Evolutionary conservation across 1,284 basidiomycete species (phyloP), one percentile per base, ranked within the genome.

Genomic region (Schizopora paradoxa): DNA sequence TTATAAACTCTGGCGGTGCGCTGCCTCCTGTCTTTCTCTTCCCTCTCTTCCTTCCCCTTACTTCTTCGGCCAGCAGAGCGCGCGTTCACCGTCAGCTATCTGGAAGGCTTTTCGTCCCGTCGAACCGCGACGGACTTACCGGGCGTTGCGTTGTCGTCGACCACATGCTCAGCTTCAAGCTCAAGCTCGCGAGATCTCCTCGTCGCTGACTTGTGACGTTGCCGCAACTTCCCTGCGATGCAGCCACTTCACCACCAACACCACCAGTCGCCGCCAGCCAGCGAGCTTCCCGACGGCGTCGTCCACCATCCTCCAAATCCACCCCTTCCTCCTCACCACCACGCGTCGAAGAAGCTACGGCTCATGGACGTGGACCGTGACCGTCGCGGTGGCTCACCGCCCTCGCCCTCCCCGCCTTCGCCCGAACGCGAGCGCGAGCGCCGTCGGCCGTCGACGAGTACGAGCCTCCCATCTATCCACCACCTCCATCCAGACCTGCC

Each of bases 401-500:
- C 28, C 40, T 31, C 19, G 26, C 25, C 26, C 40, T 42, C 36
- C 16, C 34, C 7, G 34, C 34, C 8, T 18, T 11, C 34, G 7
- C 10, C 6, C 10, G 8, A 8, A 6, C 13, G 11, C 26, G 29
- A 38, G 43, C 23, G 16, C 25, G 22, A 14, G 13, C 40, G 18
- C 40, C 10, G 27, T 26, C 16, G 19, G 18, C 13, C 25, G n/a
- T 18, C 36, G 38, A 11, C 28, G 29, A 32, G 45, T 39, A 68
- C 58, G 4, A 65, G 68, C 8, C 66, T 86, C 25, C 82, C 82
- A 8, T 76, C 82, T 39, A 84, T 86, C 55, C 76, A 75, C 43
- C 74, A 81, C 26, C 66, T 83, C 19, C 77, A 81, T 56, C 77
- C 76, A 18, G 76, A 77, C 61, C 68, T 81, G 18, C 74, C 76